Evolutionary conservation across 306 rosid species (phyloP).

Genomic region (Cucurbita maxima): DNA sequence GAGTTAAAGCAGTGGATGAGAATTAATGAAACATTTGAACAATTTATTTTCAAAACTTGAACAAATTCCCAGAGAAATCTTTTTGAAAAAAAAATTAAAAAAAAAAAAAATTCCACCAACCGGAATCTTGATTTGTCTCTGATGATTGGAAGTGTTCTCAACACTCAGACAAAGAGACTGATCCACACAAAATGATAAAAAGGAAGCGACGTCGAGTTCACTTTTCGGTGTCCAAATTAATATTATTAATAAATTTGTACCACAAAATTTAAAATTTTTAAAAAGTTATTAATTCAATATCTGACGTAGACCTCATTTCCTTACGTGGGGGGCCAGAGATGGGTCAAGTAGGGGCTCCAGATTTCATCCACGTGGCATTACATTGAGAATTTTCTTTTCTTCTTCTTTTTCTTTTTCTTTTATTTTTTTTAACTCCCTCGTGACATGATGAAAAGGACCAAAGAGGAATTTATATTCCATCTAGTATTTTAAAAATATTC

Average conservation of each 20-base stretch:
- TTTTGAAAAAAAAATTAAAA: neutral
- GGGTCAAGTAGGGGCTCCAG: neutral
- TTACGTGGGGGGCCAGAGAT: neutral
- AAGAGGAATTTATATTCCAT: neutral
- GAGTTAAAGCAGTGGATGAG: neutral
- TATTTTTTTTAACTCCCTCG: neutral
- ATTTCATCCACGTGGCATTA: neutral
- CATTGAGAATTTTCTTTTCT: neutral
- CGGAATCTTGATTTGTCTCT: conserved; percentile 11
- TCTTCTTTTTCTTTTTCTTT: too few species aligned
- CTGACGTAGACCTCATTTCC: neutral
- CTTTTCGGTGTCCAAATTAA: conserved; percentile 4
- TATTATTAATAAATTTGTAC: neutral
- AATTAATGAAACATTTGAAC: neutral
- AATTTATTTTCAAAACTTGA: neutral
- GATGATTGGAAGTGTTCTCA: conserved; percentile 10
- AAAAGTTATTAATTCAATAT: neutral
- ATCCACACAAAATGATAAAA: conserved; percentile 6
- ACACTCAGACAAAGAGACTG: conserved; percentile 1
- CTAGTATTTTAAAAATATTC: neutral
- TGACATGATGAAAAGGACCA: neutral
- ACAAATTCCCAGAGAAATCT: neutral
- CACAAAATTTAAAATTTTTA: neutral
- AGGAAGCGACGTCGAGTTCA: conserved; percentile 7
- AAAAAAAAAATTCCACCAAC: neutral